These are phyloP conservation scores for Psilocybe cubensis DNA, from an alignment of 768 basidiomycete species.

Conservation along the genomic window DNA sequence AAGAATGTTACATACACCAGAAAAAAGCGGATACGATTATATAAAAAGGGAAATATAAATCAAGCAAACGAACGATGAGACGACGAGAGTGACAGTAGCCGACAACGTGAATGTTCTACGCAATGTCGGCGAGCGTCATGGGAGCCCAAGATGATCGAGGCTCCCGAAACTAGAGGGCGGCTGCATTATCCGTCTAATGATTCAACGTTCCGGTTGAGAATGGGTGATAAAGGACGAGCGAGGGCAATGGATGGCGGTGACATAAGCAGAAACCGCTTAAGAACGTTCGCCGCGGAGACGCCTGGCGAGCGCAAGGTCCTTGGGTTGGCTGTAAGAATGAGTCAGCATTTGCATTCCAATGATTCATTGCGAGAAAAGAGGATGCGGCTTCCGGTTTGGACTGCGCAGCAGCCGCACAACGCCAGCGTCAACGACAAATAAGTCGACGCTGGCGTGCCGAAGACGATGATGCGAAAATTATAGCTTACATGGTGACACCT, in stretches of 20 bases:
- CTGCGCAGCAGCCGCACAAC: too few relatives aligned
- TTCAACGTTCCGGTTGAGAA: neutral
- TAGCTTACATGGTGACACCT: slow-evolving; percentile 62
- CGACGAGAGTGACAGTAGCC: neutral
- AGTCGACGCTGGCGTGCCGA: too few relatives aligned
- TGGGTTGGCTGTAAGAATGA: slow-evolving; percentile 64
- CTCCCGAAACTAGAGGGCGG: neutral
- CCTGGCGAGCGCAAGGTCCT: slow-evolving; percentile 86
- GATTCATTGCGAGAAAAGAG: neutral
- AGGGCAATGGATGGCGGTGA: neutral
- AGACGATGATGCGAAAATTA: neutral
- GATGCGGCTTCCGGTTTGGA: neutral
- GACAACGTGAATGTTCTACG: neutral
- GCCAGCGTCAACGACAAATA: too few relatives aligned
- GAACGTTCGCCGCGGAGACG: slow-evolving; percentile 88
- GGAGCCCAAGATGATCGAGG: neutral
- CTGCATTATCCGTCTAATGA: neutral
- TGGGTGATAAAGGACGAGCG: neutral
- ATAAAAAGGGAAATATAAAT: neutral
- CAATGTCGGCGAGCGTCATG: neutral
- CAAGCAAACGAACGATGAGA: neutral
- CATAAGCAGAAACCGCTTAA: slow-evolving; percentile 38
- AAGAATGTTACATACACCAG: neutral
- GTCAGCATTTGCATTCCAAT: slow-evolving; percentile 3
- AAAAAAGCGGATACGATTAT: neutral